phyloP scores from a whole-genome alignment of 1,139 yeast species.

The Diutina sp. region DNA sequence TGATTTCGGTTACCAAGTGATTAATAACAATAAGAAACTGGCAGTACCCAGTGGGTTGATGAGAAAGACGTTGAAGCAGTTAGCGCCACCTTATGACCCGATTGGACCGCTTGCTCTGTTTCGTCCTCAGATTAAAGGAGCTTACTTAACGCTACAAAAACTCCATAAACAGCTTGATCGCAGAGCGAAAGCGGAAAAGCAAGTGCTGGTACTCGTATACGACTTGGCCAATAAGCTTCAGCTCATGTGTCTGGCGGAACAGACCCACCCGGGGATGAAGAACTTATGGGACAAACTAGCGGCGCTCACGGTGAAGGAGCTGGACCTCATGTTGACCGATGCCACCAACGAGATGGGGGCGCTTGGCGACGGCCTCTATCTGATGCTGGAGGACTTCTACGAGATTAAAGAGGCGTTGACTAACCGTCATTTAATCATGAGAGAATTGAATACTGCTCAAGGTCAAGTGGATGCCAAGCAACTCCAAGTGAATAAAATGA shows the following conservation, averaged over 20 bases:
- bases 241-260: constrained; percentile 38
- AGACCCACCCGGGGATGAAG: constrained; percentile 49
- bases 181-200: constrained; percentile 41
- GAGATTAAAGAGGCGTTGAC: constrained; percentile 88
- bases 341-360: constrained; percentile 67
- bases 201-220: constrained; percentile 41
- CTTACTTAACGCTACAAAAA: constrained; percentile 51
- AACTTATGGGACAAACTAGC: constrained; percentile 75
- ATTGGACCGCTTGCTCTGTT: constrained; percentile 68
- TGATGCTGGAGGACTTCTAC: constrained; percentile 63
- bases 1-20: constrained; percentile 71
- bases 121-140: constrained; percentile 72
- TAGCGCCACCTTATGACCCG: constrained; percentile 86
- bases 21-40: constrained; percentile 38
- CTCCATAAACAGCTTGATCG: constrained; percentile 43
- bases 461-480: constrained; percentile 59
- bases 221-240: constrained; percentile 54
- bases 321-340: constrained; percentile 67
- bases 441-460: constrained; percentile 76
- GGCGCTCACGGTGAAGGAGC: constrained; percentile 52
- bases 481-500: constrained; percentile 60
- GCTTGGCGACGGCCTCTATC: constrained; percentile 61
- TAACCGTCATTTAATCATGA: constrained; percentile 81
- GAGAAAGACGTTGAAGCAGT: constrained; percentile 81
- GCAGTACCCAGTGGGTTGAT: constrained; percentile 73